Evolutionary conservation across 2,329 filamentous ascomycete genomes (phyloP).

Genomic region (Phaeoacremonium minimum): DNA sequence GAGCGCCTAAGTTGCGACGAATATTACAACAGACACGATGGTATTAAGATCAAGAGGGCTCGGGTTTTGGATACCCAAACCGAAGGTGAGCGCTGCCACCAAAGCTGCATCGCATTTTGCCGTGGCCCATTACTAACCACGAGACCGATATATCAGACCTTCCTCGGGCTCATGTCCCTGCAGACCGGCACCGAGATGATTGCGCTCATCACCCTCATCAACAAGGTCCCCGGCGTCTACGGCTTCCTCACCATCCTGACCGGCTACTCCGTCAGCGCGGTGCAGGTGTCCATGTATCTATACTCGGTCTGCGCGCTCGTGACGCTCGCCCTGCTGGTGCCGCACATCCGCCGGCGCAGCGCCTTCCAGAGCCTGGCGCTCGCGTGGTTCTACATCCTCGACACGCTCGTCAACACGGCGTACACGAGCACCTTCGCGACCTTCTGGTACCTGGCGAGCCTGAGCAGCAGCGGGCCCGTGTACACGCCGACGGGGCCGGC

Average conservation of each 20-base stretch:
- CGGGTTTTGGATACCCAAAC: slow-evolving; percentile 7
- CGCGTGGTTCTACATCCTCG: slow-evolving; percentile 80
- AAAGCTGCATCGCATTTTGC: background rate
- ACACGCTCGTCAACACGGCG: slow-evolving; percentile 74
- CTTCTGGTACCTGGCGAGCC: slow-evolving; percentile 74
- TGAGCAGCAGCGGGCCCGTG: slow-evolving; percentile 1
- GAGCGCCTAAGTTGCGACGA: too few species aligned
- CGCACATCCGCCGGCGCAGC: slow-evolving; percentile 73
- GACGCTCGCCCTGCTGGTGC: slow-evolving; percentile 65
- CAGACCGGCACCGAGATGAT: slow-evolving; percentile 85
- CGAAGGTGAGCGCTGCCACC: slow-evolving; percentile 7
- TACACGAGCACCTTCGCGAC: slow-evolving; percentile 81
- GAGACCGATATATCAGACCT: slow-evolving; percentile 58
- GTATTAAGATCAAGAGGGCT: slow-evolving; percentile 4
- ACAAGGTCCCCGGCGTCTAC: slow-evolving; percentile 89
- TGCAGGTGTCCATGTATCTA: slow-evolving; percentile 88
- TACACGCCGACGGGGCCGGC: slow-evolving; percentile 10
- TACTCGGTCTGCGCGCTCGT: slow-evolving; percentile 74
- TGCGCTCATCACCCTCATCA: slow-evolving; percentile 77
- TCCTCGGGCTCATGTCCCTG: slow-evolving; percentile 81
- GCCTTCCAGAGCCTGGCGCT: slow-evolving; percentile 77
- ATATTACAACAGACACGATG: too few species aligned
- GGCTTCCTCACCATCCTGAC: slow-evolving; percentile 85
- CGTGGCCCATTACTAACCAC: background rate
- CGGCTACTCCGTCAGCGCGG: slow-evolving; percentile 74